phyloP scores from a whole-genome alignment of 352 stramenopile genomes.

The Globisporangium nodosum region DNA sequence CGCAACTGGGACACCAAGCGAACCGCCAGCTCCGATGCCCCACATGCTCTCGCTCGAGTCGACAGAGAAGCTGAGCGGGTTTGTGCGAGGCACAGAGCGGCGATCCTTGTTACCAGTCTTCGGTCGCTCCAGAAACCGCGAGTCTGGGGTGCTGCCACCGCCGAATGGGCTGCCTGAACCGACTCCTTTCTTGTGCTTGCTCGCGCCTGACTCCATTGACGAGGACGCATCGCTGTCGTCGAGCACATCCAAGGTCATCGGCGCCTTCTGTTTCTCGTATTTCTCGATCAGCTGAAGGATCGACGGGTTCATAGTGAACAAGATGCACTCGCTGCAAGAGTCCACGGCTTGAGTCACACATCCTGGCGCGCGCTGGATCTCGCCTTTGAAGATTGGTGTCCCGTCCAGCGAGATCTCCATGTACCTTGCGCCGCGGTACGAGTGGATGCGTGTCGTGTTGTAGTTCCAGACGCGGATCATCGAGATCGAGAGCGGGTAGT shows the following conservation, averaged over 20 bases:
- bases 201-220: no score
- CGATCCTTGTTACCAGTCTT: conserved; percentile 46
- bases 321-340: conserved; percentile 73
- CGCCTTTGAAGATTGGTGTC: conserved; percentile 72
- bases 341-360: conserved; percentile 52
- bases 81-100: conserved; percentile 17
- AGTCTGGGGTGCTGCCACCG: conserved; percentile 4
- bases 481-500: conserved; percentile 67
- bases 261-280: conserved; percentile 49
- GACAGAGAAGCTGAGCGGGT: conserved; percentile 16
- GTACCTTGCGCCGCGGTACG: conserved; percentile 60
- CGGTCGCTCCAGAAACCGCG: conserved; percentile 32
- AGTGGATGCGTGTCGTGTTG: conserved; percentile 78
- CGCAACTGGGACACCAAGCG: conserved; percentile 18
- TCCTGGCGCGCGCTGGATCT: conserved; percentile 66
- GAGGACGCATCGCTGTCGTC: neutral
- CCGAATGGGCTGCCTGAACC: neutral
- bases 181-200: neutral
- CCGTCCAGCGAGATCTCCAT: conserved; percentile 59
- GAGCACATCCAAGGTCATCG: neutral
- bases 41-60: conserved; percentile 2
- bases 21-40: neutral
- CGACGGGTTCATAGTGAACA: conserved; percentile 74
- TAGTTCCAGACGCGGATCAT: conserved; percentile 90
- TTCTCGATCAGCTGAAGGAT: conserved; percentile 82